Evolutionary conservation across 2,329 filamentous ascomycete genomes (phyloP), one percentile per base, ranked within the genome.

Genomic region (Phyllosticta citriasiana): DNA sequence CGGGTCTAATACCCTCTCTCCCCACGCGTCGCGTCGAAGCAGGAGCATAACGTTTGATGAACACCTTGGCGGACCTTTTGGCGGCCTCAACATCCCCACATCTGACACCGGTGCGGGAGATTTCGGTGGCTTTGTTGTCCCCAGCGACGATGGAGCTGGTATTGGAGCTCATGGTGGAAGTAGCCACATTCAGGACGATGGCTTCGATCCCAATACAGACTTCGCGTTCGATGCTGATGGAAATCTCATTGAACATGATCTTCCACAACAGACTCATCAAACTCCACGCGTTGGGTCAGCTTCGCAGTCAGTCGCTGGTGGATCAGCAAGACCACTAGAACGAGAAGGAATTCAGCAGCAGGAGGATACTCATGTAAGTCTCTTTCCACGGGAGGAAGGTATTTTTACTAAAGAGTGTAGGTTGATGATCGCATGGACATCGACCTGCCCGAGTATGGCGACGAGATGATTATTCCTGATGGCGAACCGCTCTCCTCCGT

Each of bases 151-250:
- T 19, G 73, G 70, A 24, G 71, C 70, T n/a, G 77, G 66, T 26
- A 40, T 68, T 64, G 22, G 65, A 64, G 27, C 52, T 24, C 47
- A 19, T 0, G 54, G 50, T 14, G 47, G 54, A 26, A 52, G 51
- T 14, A 19, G 30, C 7, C 10, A 54, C 25, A 3, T 54, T 2
- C 51, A 62, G 16, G 55, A 79, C 16, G 73, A 79, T 22, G 70
- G 79, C 19, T 71, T 81, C 61, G 70, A 76, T 57, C 68, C 79
- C 35, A 80, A 84, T n/a, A 76, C 79, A 24, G 80, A 80, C 58
- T 85, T 88, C 65, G 80, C 78, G 47, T 81, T 88, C 64, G 84
- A 86, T 65, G 82, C 79, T 14, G 79, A 87, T 63, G 85, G 84
- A 7, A 81, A 83, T 64, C 72, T 87, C 4, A 69, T 82, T 30